A percentile compares a stretch with the other conserved stretches of the same genome.
Evolutionary conservation across 345 rosid species (phyloP).

Genomic region (Limnanthes douglasii): DNA sequence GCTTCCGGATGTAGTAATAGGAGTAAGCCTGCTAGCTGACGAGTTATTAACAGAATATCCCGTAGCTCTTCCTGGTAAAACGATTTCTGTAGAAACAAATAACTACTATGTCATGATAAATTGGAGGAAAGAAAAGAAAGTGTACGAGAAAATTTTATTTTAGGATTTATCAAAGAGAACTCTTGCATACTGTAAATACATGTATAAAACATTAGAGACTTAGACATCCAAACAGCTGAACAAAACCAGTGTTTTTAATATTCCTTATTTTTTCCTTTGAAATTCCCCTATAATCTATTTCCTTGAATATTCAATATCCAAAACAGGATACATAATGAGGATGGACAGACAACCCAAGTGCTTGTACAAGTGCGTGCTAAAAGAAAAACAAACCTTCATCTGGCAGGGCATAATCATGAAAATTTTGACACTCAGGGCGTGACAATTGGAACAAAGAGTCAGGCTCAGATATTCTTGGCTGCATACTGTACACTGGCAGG

Average conservation of each 20-base stretch:
- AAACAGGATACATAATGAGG: too few species aligned
- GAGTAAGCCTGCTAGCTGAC: conserved; percentile 13
- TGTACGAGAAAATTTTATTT: too few species aligned
- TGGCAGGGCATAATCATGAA: conserved; percentile 15
- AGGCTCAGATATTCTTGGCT: conserved; percentile 23
- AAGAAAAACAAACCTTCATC: conserved; percentile 31
- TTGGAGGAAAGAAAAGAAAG: conserved; percentile 1
- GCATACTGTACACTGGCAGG: conserved; percentile 20
- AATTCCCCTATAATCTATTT: too few species aligned
- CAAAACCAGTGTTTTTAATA: too few species aligned
- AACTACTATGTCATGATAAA: conserved; percentile 6
- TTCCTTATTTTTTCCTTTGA: too few species aligned
- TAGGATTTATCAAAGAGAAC: too few species aligned
- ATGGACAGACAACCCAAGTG: too few species aligned
- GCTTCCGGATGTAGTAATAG: conserved; percentile 12
- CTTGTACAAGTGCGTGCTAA: conserved; percentile 5
- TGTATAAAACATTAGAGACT: too few species aligned
- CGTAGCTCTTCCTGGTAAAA: conserved; percentile 32
- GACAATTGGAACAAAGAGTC: conserved; percentile 21
- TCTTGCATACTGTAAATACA: too few species aligned
- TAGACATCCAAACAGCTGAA: too few species aligned
- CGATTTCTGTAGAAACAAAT: conserved; percentile 21
- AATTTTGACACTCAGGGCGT: conserved; percentile 14
- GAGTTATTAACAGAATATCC: conserved; percentile 9
- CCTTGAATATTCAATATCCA: too few species aligned